A percentile compares a stretch with the other conserved stretches of the same genome.
These are phyloP conservation scores for Leonotis leonurus DNA, from an alignment of 257 asterid species.

Conservation along the genomic window DNA sequence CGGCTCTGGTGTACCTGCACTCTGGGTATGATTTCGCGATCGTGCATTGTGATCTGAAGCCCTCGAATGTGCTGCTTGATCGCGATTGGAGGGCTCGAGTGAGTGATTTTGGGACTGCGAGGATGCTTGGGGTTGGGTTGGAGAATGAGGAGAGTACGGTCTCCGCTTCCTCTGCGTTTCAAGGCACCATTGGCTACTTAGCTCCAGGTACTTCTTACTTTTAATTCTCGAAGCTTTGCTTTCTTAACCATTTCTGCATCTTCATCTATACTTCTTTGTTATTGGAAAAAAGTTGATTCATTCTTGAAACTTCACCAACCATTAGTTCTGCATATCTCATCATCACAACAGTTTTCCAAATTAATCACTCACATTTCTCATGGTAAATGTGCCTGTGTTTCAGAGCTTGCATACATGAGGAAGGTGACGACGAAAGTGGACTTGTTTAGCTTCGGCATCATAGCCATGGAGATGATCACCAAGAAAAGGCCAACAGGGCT, in stretches of 20 bases:
- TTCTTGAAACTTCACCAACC: neutral
- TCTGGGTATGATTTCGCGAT: slow-evolving; percentile 65
- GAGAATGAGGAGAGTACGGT: slow-evolving; percentile 40
- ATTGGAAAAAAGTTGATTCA: too few relatives aligned
- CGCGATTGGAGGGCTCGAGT: slow-evolving; percentile 49
- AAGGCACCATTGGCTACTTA: slow-evolving; percentile 91
- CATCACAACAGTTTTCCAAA: neutral
- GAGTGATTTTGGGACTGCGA: slow-evolving; percentile 83
- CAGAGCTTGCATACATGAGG: slow-evolving; percentile 85
- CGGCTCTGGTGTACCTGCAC: slow-evolving; percentile 63
- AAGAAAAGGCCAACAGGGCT: slow-evolving; percentile 68
- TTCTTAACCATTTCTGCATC: neutral
- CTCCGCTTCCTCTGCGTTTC: slow-evolving; percentile 52
- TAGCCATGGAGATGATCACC: slow-evolving; percentile 67
- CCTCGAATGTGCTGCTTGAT: slow-evolving; percentile 74
- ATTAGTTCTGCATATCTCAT: neutral
- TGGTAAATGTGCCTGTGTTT: too few relatives aligned
- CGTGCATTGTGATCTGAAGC: slow-evolving; percentile 87
- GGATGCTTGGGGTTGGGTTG: slow-evolving; percentile 57
- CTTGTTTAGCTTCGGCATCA: slow-evolving; percentile 75
- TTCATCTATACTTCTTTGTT: neutral
- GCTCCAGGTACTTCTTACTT: slow-evolving; percentile 56
- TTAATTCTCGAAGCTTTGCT: neutral
- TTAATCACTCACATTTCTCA: neutral
- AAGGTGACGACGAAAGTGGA: slow-evolving; percentile 68